Base-by-base conservation (phyloP, 176 grass and related monocot genomes). In the Oryza officinalis region DNA sequence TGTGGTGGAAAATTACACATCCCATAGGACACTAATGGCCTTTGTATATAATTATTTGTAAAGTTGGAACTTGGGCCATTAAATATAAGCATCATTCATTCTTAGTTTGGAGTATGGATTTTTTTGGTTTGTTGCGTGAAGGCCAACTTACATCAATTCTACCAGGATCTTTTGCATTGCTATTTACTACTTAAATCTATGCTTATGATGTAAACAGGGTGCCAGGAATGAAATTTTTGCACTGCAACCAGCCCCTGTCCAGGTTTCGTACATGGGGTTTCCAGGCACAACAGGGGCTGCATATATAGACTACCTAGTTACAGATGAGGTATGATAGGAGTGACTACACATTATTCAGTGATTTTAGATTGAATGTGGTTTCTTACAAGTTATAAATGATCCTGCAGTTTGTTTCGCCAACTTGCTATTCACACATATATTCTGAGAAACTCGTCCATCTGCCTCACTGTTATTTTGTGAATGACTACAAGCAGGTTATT, bases 201-300 rank as follows among this genome's bases (percentile, higher is more conserved):
- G n/a, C 45, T 76, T 43, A 40, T 89, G n/a, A 83, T 85, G 57
- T 77, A 52, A 88, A 74, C 81, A 96, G 94, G 94, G 94, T 47
- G 94, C 94, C 26, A 93, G 88, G 82, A 96, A 92, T 69, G 94
- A 96, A 91, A 96, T 96, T 83, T 96, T 96, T 74, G 94, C 94
- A 14, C 86, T 96, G 81, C 88, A 87, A 63, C 94, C 94, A 57
- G 81, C 91, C 66, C 94, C 94, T 33, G 88, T 96, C 54, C 94
- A 96, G 81, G 94, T 96, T 74, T 96, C 94, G 0, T 96, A 96
- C 84, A 96, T 96, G 94, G 94, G 94, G 11, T 96, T 96, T 49
- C 94, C 94, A 0, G 94, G 94, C 57, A 96, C 94, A 50, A 96
- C 91, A 8, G 94, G 94, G 86, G 94, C 94, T 80, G 66, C 73